Evolutionary conservation across 768 basidiomycete species (phyloP), one percentile per base, ranked within the genome.

Genomic region (Agrocybe pediades): DNA sequence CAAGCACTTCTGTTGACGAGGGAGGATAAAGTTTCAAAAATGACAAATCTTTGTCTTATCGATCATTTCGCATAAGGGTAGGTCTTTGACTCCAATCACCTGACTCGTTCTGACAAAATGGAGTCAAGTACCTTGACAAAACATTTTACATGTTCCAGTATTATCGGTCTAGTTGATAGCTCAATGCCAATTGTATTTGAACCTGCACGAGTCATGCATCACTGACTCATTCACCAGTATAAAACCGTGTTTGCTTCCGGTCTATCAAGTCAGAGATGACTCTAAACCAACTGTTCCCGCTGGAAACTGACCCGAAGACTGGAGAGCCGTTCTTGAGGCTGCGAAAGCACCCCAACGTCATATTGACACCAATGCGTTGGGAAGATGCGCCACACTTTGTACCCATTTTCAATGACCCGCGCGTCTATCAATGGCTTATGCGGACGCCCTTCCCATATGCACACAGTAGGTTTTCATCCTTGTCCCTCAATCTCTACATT

Each of bases 241-340:
- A 49, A 52, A 49, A 45, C 7, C 33, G 13, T n/a, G 17, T 41
- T 9, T 5, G 21, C n/a, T 9, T 17, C 15, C 9, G 19, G n/a
- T 3, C 20, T 17, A 16, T 6, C 17, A 20, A 24, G n/a, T 17
- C 16, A 9, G n/a, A 24, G 9, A 64, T 66, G 61, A 53, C 54
- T 52, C 68, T 66, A 51, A 55, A 60, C n/a, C 70, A 71, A 51
- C 57, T 71, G 13, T 62, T 68, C 39, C 80, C 80, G 0, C 72
- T 81, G 7, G 70, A 76, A 62, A 55, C 72, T 45, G 73, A 81
- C 49, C 49, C 70, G 2, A 48, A 49, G 21, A 81, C 77, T 1
- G 75, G 74, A 41, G 83, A 86, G 58, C 78, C 77, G 1, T 85
- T 80, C 60, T 69, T 86, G 13, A 81, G 79, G 23, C 74, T 87